Percentiles rank a stretch among this genome's conserved stretches.
Evolutionary conservation across 805 yeast species (phyloP).

Genomic region (Schwanniomyces polymorphus): DNA sequence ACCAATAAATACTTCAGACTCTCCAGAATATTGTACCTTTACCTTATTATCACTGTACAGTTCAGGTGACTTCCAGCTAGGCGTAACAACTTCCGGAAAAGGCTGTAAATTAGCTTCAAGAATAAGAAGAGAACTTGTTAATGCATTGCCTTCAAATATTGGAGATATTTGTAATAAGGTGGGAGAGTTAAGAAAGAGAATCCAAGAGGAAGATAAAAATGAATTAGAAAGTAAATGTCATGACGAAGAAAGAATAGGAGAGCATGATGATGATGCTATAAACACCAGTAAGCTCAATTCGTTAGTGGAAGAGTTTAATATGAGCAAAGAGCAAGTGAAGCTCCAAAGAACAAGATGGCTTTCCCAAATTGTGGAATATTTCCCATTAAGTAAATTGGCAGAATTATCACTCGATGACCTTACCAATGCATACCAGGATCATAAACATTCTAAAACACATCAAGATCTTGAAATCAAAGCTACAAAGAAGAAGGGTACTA

Average conservation of each 20-base stretch:
- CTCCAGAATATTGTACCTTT: slow-evolving; percentile 71
- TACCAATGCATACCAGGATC: slow-evolving; percentile 37
- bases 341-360: slow-evolving; percentile 77
- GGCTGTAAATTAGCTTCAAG: slow-evolving; percentile 87
- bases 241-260: slow-evolving; percentile 44
- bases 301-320: slow-evolving; percentile 59
- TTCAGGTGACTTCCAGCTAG: slow-evolving; percentile 76
- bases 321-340: slow-evolving; percentile 51
- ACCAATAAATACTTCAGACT: slow-evolving; percentile 80
- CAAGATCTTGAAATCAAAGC: not conserved
- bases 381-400: slow-evolving; percentile 68
- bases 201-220: slow-evolving; percentile 52
- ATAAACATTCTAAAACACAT: slow-evolving; percentile 3
- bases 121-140: slow-evolving; percentile 70
- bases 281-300: slow-evolving; percentile 60
- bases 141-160: slow-evolving; percentile 65
- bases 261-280: slow-evolving; percentile 68
- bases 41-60: slow-evolving; percentile 69
- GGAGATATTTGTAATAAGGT: slow-evolving; percentile 68
- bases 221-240: slow-evolving; percentile 15
- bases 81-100: slow-evolving; percentile 82
- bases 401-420: slow-evolving; percentile 60
- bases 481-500: slow-evolving; percentile 42
- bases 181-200: slow-evolving; percentile 60
- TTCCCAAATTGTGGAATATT: slow-evolving; percentile 87